Conservation (phyloP, 148 eudicot species). For the Fallopia convolvulus region DNA sequence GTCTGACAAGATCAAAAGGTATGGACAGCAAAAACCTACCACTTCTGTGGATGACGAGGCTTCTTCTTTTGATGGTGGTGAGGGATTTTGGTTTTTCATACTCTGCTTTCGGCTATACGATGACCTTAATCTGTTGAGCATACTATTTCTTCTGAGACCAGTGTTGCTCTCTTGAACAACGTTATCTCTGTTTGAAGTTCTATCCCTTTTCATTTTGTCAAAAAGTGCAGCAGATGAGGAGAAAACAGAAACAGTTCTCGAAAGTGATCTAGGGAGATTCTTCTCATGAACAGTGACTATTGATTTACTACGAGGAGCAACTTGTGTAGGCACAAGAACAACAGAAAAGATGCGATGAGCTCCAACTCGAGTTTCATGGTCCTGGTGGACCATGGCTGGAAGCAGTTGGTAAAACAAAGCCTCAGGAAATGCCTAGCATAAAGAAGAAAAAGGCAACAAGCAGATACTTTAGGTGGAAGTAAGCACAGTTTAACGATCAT, state of each 20-base stretch:
- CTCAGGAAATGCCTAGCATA: conserved; percentile 85
- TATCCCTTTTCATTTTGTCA: conserved; percentile 63
- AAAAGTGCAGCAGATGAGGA: conserved; percentile 97
- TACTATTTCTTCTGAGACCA: conserved; percentile 25
- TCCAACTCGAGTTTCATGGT: conserved; percentile 81
- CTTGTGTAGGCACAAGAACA: conserved; percentile 93
- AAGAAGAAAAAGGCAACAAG: conserved; percentile 1
- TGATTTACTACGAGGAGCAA: conserved; percentile 50
- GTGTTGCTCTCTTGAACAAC: conserved; percentile 19
- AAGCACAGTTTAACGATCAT: not conserved
- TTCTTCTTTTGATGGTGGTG: conserved; percentile 33
- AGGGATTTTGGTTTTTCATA: conserved; percentile 19
- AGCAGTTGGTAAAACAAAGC: conserved; percentile 88
- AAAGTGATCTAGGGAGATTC: conserved; percentile 64
- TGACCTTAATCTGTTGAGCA: conserved; percentile 65
- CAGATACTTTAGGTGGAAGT: conserved; percentile 7
- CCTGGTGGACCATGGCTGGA: conserved; percentile 89
- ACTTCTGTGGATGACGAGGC: conserved; percentile 33
- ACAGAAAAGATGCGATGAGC: conserved; percentile 92
- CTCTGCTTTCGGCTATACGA: conserved; percentile 65
- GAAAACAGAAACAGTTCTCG: conserved; percentile 92
- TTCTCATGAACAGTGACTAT: conserved; percentile 25
- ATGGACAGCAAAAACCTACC: conserved; percentile 33
- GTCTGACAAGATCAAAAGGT: not conserved
- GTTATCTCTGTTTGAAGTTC: conserved; percentile 36